phyloP scores from a whole-genome alignment of 345 rosid species.

The Anastatica hierochuntica region DNA sequence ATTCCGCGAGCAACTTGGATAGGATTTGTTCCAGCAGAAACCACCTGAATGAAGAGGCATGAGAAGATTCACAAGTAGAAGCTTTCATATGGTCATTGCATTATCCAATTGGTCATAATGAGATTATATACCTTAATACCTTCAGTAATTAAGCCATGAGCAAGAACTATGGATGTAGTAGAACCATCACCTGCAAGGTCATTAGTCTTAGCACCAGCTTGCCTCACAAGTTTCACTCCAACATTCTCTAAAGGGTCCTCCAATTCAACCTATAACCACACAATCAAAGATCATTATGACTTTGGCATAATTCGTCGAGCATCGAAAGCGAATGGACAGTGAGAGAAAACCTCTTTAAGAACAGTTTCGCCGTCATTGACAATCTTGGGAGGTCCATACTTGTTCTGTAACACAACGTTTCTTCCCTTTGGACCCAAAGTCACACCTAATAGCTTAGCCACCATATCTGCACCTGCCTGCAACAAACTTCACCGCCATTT shows the following conservation, averaged over 20 bases:
- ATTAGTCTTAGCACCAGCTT: conserved; percentile 93
- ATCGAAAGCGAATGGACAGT: conserved; percentile 1
- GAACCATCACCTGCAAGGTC: conserved; percentile 96
- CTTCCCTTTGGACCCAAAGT: conserved; percentile 95
- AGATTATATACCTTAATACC: conserved; percentile 56
- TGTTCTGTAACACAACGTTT: conserved; percentile 81
- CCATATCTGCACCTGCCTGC: conserved; percentile 76
- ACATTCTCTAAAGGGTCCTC: conserved; percentile 91
- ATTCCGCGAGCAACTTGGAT: conserved; percentile 77
- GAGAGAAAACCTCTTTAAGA: conserved; percentile 50
- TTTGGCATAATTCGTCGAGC: not conserved
- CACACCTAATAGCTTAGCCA: conserved; percentile 80
- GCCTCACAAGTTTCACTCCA: conserved; percentile 95
- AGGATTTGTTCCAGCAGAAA: conserved; percentile 80
- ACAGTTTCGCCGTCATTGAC: conserved; percentile 96
- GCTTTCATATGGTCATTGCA: not conserved
- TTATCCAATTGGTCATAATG: no score
- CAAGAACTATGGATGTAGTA: conserved; percentile 81
- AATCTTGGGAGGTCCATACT: conserved; percentile 90
- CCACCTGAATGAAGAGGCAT: conserved; percentile 45
- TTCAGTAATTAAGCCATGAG: conserved; percentile 81
- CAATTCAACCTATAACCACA: conserved; percentile 58
- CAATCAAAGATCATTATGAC: not conserved
- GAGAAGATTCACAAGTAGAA: conserved; percentile 8
- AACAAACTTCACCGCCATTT: conserved; percentile 21